Evolutionary conservation across 768 basidiomycete species (phyloP), one percentile per base, ranked within the genome.

Genomic region (Lyophyllum shimeji): DNA sequence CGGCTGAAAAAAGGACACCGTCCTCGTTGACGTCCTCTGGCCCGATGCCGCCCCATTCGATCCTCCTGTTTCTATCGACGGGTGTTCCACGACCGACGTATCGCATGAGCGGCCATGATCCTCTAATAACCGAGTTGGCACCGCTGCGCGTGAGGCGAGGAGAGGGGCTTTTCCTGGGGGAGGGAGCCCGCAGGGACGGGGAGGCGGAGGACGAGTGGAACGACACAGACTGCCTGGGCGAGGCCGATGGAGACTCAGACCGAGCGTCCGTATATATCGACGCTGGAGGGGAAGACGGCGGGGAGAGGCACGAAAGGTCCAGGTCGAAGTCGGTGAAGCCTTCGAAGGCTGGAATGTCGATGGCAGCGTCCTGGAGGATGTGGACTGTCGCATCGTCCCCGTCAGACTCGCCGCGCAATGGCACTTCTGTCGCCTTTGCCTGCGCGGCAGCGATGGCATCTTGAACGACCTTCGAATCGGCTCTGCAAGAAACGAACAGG

Each of bases 41-140:
- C 21, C 67, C 68, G 6, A 71, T 54, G 0, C 71, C 77, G 24
- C 73, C 75, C 81, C 80, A 82, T 62, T 80, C 75, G 21, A 72
- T 67, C 23, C 74, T 65, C 50, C 80, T 67, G 33, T 64, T 72
- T 15, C 66, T 72, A 59, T 81, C 79, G 17, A 80, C 72, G 1
- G 79, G 81, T 1, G 81, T 82, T 1, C 80, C 80, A 20, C 78
- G 70, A 11, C 77, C 79, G 6, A 79, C 73, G 57, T 79, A 79
- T 46, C 68, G 69, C 37, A 74, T 64, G 17, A 76, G 65, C 0
- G 78, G 78, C 76, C 77, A 79, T 1, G 81, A 76, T 5, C 76
- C 75, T 8, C 74, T 65, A 12, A 68, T 59, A n/a, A 67, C 59
- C 0, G 71, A 65, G 0, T 71, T 62, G 1, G 67, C 58, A 5